Evolutionary conservation across 345 rosid genomes (phyloP).

Genomic region (Eucalyptus grandis): DNA sequence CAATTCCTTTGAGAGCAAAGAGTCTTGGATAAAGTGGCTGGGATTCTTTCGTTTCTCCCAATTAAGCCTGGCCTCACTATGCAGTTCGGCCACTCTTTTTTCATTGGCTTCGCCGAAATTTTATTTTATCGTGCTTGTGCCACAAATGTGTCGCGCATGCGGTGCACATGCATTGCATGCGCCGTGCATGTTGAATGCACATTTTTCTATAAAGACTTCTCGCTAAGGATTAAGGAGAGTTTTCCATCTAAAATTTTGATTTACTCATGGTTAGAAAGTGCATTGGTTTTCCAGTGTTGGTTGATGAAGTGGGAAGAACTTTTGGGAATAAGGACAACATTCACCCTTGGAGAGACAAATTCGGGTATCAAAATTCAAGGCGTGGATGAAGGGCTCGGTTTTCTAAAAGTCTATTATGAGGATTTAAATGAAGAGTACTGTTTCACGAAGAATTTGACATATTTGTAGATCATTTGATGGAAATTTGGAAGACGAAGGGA

Average conservation of each 20-base stretch:
- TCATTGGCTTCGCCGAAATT: background rate
- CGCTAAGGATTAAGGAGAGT: background rate
- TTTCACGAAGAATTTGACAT: background rate
- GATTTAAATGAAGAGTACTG: background rate
- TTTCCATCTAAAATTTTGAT: background rate
- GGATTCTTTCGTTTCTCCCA: background rate
- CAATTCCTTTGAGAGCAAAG: background rate
- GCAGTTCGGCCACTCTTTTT: background rate
- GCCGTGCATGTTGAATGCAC: background rate
- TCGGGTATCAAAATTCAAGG: background rate
- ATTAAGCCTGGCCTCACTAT: background rate
- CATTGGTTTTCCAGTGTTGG: background rate
- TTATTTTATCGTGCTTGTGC: background rate
- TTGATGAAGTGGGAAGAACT: background rate
- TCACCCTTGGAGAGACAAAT: background rate
- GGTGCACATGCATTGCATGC: background rate
- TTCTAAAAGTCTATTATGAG: background rate
- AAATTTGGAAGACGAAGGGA: background rate
- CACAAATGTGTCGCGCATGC: background rate
- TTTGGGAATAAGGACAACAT: background rate
- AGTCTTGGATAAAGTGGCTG: background rate
- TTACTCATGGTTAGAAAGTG: background rate
- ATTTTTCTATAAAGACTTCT: background rate
- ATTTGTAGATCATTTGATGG: background rate
- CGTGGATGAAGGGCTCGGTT: background rate